phyloP scores from a whole-genome alignment of 1,284 basidiomycete genomes.

The Butyriboletus appendiculatus region DNA sequence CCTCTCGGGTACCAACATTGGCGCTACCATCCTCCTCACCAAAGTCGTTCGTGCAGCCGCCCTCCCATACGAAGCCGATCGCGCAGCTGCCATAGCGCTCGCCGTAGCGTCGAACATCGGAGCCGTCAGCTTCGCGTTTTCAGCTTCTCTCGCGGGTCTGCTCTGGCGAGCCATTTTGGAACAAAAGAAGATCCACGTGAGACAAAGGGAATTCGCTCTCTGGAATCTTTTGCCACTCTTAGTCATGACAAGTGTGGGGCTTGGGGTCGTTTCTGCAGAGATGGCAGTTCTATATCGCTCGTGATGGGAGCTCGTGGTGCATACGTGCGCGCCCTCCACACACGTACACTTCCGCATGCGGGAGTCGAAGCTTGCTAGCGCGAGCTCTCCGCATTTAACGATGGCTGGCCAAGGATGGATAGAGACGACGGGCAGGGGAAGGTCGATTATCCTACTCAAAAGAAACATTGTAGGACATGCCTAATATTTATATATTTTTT shows the following conservation, averaged over 20 bases:
- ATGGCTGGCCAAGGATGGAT: background rate
- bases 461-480: background rate
- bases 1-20: conserved; percentile 92
- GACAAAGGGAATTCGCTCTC: conserved; percentile 64
- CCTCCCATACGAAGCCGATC: conserved; percentile 24
- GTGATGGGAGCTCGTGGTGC: background rate
- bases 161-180: conserved; percentile 82
- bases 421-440: too few relatives aligned
- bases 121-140: conserved; percentile 90
- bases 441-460: background rate
- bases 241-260: conserved; percentile 53
- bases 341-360: too few relatives aligned
- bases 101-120: conserved; percentile 89
- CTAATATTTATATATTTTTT: background rate
- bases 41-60: conserved; percentile 44
- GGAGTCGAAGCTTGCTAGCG: too few relatives aligned
- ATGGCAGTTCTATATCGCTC: conserved; percentile 55
- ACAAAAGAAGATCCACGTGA: conserved; percentile 79
- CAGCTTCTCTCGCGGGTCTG: conserved; percentile 87
- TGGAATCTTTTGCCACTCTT: conserved; percentile 68
- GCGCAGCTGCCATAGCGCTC: conserved; percentile 58
- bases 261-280: conserved; percentile 61
- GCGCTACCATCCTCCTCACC: conserved; percentile 89
- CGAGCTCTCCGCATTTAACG: background rate
- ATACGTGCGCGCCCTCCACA: background rate